A percentile compares a stretch with the other conserved stretches of the same genome.
Conservation (phyloP, 1,284 basidiomycete species). For the Boletus holoroseus region DNA sequence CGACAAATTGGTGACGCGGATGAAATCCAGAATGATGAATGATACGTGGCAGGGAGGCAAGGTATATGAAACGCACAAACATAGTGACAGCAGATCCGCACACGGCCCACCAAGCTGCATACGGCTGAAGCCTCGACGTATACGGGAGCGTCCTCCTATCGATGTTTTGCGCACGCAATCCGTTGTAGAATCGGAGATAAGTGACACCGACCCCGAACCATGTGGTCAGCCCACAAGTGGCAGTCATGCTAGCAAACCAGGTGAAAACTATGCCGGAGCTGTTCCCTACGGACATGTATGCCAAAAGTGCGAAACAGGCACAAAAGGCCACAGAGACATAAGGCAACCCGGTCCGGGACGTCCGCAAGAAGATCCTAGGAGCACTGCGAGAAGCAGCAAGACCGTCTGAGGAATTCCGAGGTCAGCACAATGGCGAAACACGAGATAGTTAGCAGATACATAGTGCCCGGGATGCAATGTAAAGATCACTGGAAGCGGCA, state of each 20-base stretch:
- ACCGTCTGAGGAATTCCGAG: conserved; percentile 36
- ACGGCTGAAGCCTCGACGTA: conserved; percentile 41
- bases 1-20: background rate
- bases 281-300: conserved; percentile 44
- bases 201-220: conserved; percentile 60
- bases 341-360: conserved; percentile 54
- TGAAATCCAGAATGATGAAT: background rate
- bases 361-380: conserved; percentile 51
- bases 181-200: conserved; percentile 57
- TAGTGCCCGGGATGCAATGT: conserved; percentile 11
- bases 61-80: conserved; percentile 30
- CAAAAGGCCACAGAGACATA: conserved; percentile 48
- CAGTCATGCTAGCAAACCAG: conserved; percentile 50
- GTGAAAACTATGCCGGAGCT: conserved; percentile 50
- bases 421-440: background rate
- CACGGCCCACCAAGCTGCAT: conserved; percentile 41
- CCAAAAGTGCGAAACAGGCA: conserved; percentile 47
- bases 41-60: background rate
- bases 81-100: conserved; percentile 36
- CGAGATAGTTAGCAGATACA: conserved; percentile 1
- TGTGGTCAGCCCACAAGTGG: conserved; percentile 45
- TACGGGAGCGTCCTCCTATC: conserved; percentile 49
- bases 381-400: conserved; percentile 54
- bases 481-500: conserved; percentile 26
- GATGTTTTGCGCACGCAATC: conserved; percentile 51